Base-by-base conservation (phyloP, 2,329 filamentous ascomycete species). In the Fusarium luffae region DNA sequence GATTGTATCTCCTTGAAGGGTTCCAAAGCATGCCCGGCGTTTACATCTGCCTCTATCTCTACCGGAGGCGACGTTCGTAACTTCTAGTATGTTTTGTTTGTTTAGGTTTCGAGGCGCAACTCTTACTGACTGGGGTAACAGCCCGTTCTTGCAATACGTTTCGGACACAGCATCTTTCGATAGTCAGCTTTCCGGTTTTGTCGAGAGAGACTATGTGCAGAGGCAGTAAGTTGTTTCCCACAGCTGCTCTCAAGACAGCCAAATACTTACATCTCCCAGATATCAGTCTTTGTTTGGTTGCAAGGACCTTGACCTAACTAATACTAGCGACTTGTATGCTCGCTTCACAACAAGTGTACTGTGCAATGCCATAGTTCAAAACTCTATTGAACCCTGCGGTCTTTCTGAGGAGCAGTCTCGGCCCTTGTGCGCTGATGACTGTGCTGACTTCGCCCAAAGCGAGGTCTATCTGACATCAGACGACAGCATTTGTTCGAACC, bases 311-410 rank as follows among this genome's bases (percentile, higher is more conserved):
- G 89, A 96, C 76, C 86, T 94, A 59, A 89, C 88, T 59, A 92
- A 97, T 78, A 91, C 93, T 6, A 91, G 89, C 72, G 87, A 92
- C 75, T 88, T 94, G 76, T 99, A 99, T 81, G 95, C 96, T 50
- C 91, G 96, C 74, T 99, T 95, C 81, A 97, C 95, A 7, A 96
- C 90, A 48, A 96, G 92, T 66, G 91, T 97, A 69, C 87, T 99
- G 70, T 99, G 96, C 86, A 98, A 97, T 84, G 88, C 93, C 70
- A 92, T 99, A 77, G 88, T 99, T 52, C 96, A 99, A 80, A 94
- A 93, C 77, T 98, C 96, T 7, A 89, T 91, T 74, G 77, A 82
- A 13, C 77, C 86, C 27, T 99, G 96, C 81, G 81, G 82, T 21
- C 82, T 97, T 47, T 86, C 90, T 1, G 79, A 85, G n/a, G 81